Conservation (phyloP, 257 asterid genomes). For the Misopates orontium region DNA sequence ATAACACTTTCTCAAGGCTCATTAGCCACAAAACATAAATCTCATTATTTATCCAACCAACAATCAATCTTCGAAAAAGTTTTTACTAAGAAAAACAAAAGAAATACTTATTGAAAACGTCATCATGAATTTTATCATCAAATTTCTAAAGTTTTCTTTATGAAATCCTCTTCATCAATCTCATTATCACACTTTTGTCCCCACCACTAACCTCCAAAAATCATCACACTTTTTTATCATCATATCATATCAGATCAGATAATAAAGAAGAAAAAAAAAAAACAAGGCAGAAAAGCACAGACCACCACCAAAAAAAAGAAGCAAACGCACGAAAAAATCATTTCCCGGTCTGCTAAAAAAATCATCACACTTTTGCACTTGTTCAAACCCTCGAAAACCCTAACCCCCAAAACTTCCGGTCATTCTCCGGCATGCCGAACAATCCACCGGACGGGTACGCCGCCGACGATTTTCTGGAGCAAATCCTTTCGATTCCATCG, state of each 20-base stretch:
- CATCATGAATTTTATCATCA: too few relatives aligned
- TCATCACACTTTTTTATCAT: constrained; percentile 9
- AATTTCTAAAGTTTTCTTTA: too few relatives aligned
- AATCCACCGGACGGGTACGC: constrained; percentile 63
- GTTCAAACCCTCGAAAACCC: constrained; percentile 26
- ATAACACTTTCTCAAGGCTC: too few relatives aligned
- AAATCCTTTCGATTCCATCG: constrained; percentile 71
- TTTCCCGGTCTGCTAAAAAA: constrained; percentile 14
- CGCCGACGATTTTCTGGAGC: constrained; percentile 80
- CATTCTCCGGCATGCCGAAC: constrained; percentile 44
- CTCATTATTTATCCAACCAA: too few relatives aligned
- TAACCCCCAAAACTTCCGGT: constrained; percentile 28
- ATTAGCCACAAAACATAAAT: too few relatives aligned
- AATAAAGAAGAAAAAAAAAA: neutral
- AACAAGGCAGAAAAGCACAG: neutral
- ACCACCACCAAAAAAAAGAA: constrained; percentile 23
- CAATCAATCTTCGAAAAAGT: too few relatives aligned
- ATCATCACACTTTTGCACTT: constrained; percentile 1
- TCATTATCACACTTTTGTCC: constrained; percentile 14
- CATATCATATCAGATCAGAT: neutral
- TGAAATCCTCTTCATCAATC: neutral
- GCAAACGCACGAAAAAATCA: constrained; percentile 18
- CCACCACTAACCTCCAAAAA: constrained; percentile 13
- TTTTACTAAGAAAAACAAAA: too few relatives aligned
- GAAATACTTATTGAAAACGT: too few relatives aligned